Evolutionary conservation across 2,329 filamentous ascomycete species (phyloP).

Genomic region (Pyrenochaeta sp.): DNA sequence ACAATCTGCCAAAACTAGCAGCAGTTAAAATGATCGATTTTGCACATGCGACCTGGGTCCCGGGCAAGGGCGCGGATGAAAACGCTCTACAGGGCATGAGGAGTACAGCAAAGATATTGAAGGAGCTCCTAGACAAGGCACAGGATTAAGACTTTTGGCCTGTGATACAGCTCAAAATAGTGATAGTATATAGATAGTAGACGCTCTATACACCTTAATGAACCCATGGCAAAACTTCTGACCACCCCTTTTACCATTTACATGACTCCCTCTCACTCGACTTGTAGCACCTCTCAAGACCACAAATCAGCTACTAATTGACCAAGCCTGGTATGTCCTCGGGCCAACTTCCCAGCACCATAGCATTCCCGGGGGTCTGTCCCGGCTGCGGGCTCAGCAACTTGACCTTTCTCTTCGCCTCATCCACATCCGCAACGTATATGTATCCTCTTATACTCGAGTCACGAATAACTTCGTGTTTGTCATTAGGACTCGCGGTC

Average conservation of each 20-base stretch:
- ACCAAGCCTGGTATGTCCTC: constrained; percentile 83
- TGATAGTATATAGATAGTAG: constrained; percentile 1
- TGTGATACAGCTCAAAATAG: background rate
- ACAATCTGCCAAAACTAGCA: constrained; percentile 69
- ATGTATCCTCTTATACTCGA: constrained; percentile 90
- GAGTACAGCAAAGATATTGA: constrained; percentile 75
- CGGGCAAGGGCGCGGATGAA: constrained; percentile 84
- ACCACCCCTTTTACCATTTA: background rate
- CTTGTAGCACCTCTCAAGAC: background rate
- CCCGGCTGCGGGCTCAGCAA: constrained; percentile 86
- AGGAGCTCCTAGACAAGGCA: constrained; percentile 61
- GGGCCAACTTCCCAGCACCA: constrained; percentile 88
- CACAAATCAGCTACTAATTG: constrained; percentile 23
- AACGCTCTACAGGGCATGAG: constrained; percentile 80
- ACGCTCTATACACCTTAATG: constrained; percentile 1
- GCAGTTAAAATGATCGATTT: constrained; percentile 94
- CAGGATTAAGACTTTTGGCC: constrained; percentile 22
- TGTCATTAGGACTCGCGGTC: constrained; percentile 74
- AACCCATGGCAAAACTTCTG: background rate
- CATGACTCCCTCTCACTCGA: background rate
- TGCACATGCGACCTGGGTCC: constrained; percentile 87
- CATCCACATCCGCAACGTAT: constrained; percentile 91
- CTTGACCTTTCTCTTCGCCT: constrained; percentile 80
- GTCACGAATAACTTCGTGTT: constrained; percentile 76
- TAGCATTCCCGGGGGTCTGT: constrained; percentile 77